phyloP scores from a whole-genome alignment of 2,329 filamentous ascomycete genomes.

The Clonostachys sp. region DNA sequence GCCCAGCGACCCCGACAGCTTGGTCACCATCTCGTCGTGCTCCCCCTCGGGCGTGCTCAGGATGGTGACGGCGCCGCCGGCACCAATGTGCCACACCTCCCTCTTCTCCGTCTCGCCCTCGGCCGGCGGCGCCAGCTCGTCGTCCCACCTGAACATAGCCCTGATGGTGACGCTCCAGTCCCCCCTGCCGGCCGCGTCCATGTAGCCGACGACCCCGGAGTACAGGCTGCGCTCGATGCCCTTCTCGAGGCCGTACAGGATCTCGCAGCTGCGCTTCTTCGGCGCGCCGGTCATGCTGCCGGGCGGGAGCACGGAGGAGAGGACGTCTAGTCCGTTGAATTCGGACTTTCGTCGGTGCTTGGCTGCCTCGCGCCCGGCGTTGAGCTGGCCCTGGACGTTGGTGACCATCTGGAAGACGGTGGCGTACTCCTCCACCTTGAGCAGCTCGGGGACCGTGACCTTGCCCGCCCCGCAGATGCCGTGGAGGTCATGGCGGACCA shows the following conservation, averaged over 20 bases:
- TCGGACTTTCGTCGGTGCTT: slow-evolving; percentile 12
- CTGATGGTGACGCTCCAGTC: slow-evolving; percentile 70
- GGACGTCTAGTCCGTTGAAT: slow-evolving; percentile 53
- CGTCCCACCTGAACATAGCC: slow-evolving; percentile 43
- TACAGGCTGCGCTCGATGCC: slow-evolving; percentile 54
- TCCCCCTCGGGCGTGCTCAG: slow-evolving; percentile 60
- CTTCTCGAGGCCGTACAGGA: slow-evolving; percentile 54
- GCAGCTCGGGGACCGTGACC: slow-evolving; percentile 58
- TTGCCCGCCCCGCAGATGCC: slow-evolving; percentile 54
- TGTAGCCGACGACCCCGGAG: slow-evolving; percentile 64
- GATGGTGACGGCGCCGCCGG: slow-evolving; percentile 67
- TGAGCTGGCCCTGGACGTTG: slow-evolving; percentile 40
- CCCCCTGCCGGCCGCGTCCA: slow-evolving; percentile 64
- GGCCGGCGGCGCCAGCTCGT: slow-evolving; percentile 6
- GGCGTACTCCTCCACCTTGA: slow-evolving; percentile 67
- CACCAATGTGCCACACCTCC: slow-evolving; percentile 59
- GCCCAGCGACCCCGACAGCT: slow-evolving; percentile 13
- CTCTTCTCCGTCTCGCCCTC: background rate
- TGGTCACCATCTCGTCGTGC: slow-evolving; percentile 65
- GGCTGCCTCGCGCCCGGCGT: background rate
- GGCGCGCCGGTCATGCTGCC: slow-evolving; percentile 75
- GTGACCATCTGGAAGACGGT: slow-evolving; percentile 69
- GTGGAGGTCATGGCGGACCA: slow-evolving; percentile 69
- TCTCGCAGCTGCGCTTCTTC: slow-evolving; percentile 66
- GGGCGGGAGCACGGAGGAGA: slow-evolving; percentile 59